These are phyloP conservation scores for Tolypocladium paradoxum DNA, from an alignment of 2,329 filamentous ascomycete species.

Conservation along the genomic window DNA sequence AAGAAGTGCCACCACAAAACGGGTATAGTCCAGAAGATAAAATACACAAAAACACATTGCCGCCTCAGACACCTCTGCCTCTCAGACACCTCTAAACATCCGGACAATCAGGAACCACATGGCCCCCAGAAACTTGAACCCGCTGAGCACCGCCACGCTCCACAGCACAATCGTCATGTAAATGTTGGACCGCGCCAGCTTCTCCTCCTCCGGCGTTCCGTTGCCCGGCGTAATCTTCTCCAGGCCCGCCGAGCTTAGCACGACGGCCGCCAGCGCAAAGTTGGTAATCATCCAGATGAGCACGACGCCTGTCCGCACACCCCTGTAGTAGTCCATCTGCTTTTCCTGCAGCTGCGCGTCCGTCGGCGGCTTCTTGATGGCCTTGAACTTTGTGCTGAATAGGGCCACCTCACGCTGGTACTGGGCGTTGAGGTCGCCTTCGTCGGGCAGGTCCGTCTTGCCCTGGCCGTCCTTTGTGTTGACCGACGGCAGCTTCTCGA, in stretches of 20 bases:
- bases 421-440: conserved; percentile 87
- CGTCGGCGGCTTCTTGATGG: conserved; percentile 53
- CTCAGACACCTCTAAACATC: conserved; percentile 70
- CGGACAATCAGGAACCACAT: conserved; percentile 87
- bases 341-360: conserved; percentile 55
- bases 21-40: neutral
- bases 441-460: conserved; percentile 92
- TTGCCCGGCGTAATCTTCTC: conserved; percentile 48
- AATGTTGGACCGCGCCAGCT: conserved; percentile 54
- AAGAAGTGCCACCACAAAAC: neutral
- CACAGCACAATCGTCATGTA: conserved; percentile 84
- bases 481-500: conserved; percentile 79
- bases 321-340: conserved; percentile 97
- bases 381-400: conserved; percentile 64
- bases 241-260: conserved; percentile 76
- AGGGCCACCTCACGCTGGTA: conserved; percentile 76
- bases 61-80: conserved; percentile 49
- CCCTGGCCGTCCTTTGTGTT: conserved; percentile 80
- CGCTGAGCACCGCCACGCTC: conserved; percentile 74
- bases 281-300: conserved; percentile 96
- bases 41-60: neutral
- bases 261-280: conserved; percentile 75
- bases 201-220: conserved; percentile 25
- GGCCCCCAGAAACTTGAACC: conserved; percentile 79
- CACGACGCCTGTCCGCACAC: conserved; percentile 85